Conservation (phyloP, 1,284 basidiomycete genomes). For the Grifola frondosa region DNA sequence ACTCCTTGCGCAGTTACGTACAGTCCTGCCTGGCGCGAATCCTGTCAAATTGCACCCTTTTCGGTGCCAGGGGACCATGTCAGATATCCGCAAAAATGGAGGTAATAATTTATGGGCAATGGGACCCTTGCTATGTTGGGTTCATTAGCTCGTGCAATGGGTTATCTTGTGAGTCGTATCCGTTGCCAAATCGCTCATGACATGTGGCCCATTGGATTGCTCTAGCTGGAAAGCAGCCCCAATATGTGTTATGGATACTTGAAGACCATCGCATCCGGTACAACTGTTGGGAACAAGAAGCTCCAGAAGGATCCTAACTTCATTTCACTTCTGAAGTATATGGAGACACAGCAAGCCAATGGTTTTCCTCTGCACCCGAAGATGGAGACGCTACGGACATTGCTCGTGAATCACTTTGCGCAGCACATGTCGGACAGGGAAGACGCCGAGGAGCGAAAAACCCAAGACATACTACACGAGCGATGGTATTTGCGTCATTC, state of each 20-base stretch:
- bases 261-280: slow-evolving; percentile 39
- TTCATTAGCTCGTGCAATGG: slow-evolving; percentile 74
- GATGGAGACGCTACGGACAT: slow-evolving; percentile 78
- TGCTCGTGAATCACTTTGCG: slow-evolving; percentile 83
- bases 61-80: slow-evolving; percentile 42
- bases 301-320: slow-evolving; percentile 60
- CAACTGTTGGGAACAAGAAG: slow-evolving; percentile 35
- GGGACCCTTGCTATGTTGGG: slow-evolving; percentile 23
- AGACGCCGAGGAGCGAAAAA: slow-evolving; percentile 39
- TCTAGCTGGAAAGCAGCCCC: slow-evolving; percentile 78
- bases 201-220: not conserved
- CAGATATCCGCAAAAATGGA: slow-evolving; percentile 36
- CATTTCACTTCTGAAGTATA: slow-evolving; percentile 59
- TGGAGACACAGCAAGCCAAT: slow-evolving; percentile 53
- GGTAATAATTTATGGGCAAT: slow-evolving; percentile 22
- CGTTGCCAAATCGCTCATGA: not conserved
- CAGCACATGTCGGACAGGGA: slow-evolving; percentile 51
- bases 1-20: too few species aligned
- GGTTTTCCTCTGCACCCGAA: slow-evolving; percentile 85
- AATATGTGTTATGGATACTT: slow-evolving; percentile 75
- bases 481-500: slow-evolving; percentile 96
- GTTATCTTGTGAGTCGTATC: slow-evolving; percentile 62
- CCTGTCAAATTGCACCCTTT: slow-evolving; percentile 51
- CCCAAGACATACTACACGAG: slow-evolving; percentile 47
- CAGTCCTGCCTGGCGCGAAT: too few species aligned